phyloP scores from a whole-genome alignment of 2,329 filamentous ascomycete genomes.

The Epichloe coenophiala region DNA sequence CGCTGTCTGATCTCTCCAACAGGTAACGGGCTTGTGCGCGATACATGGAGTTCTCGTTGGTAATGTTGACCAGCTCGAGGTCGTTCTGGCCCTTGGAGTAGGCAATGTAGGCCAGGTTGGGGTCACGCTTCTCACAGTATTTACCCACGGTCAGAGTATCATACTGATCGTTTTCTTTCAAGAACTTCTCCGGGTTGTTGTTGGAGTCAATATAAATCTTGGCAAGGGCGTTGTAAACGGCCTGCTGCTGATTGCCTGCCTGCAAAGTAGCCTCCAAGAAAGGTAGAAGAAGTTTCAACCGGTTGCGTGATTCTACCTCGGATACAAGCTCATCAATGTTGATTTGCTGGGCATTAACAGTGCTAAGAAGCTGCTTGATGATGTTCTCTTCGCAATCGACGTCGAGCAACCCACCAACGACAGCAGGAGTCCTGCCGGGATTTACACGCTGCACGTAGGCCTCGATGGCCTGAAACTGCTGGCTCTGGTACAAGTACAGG shows the following conservation, averaged over 20 bases:
- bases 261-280: conserved; percentile 90
- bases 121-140: conserved; percentile 98
- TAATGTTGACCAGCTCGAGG: conserved; percentile 90
- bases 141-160: conserved; percentile 87
- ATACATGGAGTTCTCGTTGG: conserved; percentile 99
- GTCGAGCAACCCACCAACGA: conserved; percentile 85
- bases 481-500: conserved; percentile 94
- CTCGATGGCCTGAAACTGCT: conserved; percentile 98
- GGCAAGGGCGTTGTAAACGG: conserved; percentile 89
- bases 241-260: conserved; percentile 86
- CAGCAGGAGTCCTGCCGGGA: conserved; percentile 76
- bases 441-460: conserved; percentile 97
- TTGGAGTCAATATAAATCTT: conserved; percentile 99
- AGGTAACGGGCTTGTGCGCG: conserved; percentile 93
- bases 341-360: conserved; percentile 71
- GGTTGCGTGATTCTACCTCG: conserved; percentile 92
- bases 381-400: conserved; percentile 95
- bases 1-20: conserved; percentile 73
- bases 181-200: conserved; percentile 93
- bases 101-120: conserved; percentile 86
- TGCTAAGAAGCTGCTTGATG: conserved; percentile 81
- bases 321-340: conserved; percentile 88
- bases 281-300: conserved; percentile 84
- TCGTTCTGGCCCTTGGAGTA: conserved; percentile 97
- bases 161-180: conserved; percentile 95